Percentiles rank a stretch among this genome's conserved stretches.
These are phyloP conservation scores for Citrullus colocynthis DNA, from an alignment of 306 rosid genomes.

Conservation along the genomic window DNA sequence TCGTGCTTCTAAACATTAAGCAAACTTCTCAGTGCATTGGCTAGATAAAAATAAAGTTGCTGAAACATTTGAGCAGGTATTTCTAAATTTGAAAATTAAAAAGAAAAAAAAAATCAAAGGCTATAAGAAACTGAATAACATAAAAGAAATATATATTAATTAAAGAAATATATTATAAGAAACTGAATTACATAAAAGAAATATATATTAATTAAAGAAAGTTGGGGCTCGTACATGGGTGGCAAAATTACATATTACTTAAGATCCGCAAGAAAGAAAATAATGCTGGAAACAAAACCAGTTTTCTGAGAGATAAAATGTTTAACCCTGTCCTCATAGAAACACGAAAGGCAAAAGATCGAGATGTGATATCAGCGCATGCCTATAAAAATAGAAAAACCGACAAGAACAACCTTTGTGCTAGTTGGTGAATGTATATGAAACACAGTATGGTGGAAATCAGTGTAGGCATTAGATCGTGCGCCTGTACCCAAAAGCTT, in stretches of 20 bases:
- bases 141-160: not conserved
- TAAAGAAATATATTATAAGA: not conserved
- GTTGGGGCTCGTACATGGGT: not conserved
- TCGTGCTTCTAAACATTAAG: not conserved
- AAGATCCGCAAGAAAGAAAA: not conserved
- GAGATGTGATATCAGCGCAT: not conserved
- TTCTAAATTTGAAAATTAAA: not conserved
- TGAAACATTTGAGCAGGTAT: not conserved
- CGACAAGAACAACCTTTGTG: constrained; percentile 52
- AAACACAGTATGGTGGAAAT: constrained; percentile 97
- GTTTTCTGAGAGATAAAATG: not conserved
- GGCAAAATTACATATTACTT: not conserved
- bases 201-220: not conserved
- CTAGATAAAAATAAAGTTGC: not conserved
- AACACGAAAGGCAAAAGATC: not conserved
- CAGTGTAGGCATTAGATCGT: constrained; percentile 96
- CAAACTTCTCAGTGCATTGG: not conserved
- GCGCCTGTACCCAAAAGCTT: constrained; percentile 98
- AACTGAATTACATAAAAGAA: not conserved
- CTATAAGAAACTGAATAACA: not conserved
- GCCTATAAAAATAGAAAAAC: not conserved
- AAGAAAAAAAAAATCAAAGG: not conserved
- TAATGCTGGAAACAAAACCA: not conserved
- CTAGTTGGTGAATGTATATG: constrained; percentile 90
- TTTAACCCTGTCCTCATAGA: not conserved